Evolutionary conservation across 2,329 filamentous ascomycete species (phyloP).

Genomic region (Aspergillus spinulosporus): DNA sequence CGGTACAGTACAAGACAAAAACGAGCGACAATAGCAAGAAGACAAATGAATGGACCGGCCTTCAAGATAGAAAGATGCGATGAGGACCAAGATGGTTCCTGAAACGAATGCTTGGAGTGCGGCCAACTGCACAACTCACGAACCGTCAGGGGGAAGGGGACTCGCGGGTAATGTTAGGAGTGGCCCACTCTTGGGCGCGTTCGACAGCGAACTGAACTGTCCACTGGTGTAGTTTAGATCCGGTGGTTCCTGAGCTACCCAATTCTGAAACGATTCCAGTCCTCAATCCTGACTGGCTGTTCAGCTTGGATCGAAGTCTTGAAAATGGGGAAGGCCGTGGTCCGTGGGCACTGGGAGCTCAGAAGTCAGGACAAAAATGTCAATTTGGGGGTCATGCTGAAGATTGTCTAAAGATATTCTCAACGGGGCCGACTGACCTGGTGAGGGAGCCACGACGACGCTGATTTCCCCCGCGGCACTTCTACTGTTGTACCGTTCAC

Average conservation of each 20-base stretch:
- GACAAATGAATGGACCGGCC: neutral
- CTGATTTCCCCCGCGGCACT: neutral
- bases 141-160: slow-evolving; percentile 22
- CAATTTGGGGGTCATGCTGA: neutral
- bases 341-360: neutral
- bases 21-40: slow-evolving; percentile 4
- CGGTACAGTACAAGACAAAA: slow-evolving; percentile 2
- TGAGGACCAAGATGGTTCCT: neutral
- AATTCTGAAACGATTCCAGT: slow-evolving; percentile 6
- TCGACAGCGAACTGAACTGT: slow-evolving; percentile 3
- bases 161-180: neutral
- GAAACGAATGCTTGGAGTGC: neutral
- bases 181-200: slow-evolving; percentile 13
- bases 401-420: neutral
- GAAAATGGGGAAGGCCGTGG: neutral
- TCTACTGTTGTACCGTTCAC: neutral
- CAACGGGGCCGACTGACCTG: neutral
- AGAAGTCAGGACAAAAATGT: neutral
- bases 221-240: neutral
- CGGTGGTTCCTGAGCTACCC: slow-evolving; percentile 12
- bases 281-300: slow-evolving; percentile 6
- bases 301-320: slow-evolving; percentile 2
- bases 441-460: neutral
- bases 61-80: neutral
- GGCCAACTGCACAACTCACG: slow-evolving; percentile 3